phyloP scores from a whole-genome alignment of 257 asterid species.

The Verbascum thapsus region DNA sequence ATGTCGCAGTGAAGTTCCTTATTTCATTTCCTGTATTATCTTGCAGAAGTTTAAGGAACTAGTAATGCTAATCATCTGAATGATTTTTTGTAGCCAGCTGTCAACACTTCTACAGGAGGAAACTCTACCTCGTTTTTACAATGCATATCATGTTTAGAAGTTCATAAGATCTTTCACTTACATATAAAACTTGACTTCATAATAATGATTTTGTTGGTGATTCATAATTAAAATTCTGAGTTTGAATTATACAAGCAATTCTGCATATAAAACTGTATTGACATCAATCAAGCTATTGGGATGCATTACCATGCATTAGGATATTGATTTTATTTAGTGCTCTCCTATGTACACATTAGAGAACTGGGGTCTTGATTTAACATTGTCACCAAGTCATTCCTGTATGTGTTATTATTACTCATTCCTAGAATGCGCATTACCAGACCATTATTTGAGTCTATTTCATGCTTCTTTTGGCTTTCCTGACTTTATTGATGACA shows the following conservation, averaged over 20 bases:
- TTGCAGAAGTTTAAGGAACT: slow-evolving; percentile 10
- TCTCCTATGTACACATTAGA: background rate
- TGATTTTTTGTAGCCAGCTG: background rate
- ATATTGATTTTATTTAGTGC: background rate
- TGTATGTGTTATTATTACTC: background rate
- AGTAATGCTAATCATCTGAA: background rate
- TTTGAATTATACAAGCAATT: slow-evolving; percentile 8
- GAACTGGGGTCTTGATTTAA: background rate
- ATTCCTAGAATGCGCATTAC: slow-evolving; percentile 7
- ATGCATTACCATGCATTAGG: slow-evolving; percentile 7
- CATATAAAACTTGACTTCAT: background rate
- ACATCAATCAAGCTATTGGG: background rate
- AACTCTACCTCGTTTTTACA: background rate
- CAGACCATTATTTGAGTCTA: background rate
- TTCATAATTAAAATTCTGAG: background rate
- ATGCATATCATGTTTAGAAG: background rate
- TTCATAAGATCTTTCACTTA: background rate
- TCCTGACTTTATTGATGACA: background rate
- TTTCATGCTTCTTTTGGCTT: slow-evolving; percentile 16
- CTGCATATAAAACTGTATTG: background rate
- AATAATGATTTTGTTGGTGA: background rate
- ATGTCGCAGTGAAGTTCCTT: background rate
- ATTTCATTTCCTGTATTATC: too few species aligned
- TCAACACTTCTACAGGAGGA: background rate
- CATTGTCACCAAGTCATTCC: background rate